phyloP scores from a whole-genome alignment of 805 yeast genomes.

The Saturnispora serradocipensis region DNA sequence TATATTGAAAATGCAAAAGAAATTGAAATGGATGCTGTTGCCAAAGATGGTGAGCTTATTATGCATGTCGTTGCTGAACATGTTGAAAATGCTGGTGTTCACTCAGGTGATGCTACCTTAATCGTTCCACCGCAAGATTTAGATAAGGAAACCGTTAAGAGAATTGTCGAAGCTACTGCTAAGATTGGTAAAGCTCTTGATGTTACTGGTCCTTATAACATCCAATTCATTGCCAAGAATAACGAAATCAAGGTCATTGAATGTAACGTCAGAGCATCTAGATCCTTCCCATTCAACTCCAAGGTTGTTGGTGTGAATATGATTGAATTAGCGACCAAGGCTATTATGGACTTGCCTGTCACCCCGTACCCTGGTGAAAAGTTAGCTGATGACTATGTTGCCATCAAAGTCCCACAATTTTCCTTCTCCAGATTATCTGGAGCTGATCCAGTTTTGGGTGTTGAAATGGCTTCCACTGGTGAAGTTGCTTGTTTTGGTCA shows the following conservation, averaged over 20 bases:
- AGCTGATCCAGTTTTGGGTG: conserved; percentile 96
- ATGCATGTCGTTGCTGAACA: conserved; percentile 98
- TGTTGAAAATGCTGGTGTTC: conserved; percentile 97
- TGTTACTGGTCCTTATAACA: conserved; percentile 96
- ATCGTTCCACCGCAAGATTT: conserved; percentile 85
- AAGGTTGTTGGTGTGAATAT: conserved; percentile 94
- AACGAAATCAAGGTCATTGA: conserved; percentile 82
- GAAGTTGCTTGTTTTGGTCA: conserved; percentile 97
- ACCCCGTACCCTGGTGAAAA: conserved; percentile 84
- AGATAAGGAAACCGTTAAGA: conserved; percentile 51
- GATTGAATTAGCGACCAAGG: conserved; percentile 96
- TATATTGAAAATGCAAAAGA: conserved; percentile 95
- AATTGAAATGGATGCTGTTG: conserved; percentile 98
- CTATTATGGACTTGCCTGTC: conserved; percentile 80
- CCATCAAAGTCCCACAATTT: conserved; percentile 94
- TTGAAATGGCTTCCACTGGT: conserved; percentile 99
- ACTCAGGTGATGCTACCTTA: conserved; percentile 97
- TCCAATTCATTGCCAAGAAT: conserved; percentile 82
- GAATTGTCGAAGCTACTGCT: conserved; percentile 82
- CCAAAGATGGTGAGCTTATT: conserved; percentile 84
- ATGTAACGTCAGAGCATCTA: conserved; percentile 96
- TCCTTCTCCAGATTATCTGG: conserved; percentile 95
- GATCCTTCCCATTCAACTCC: conserved; percentile 98
- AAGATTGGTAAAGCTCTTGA: conserved; percentile 93
- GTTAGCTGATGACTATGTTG: conserved; percentile 90